phyloP scores from a whole-genome alignment of 768 basidiomycete species.

The Suillus sp. region DNA sequence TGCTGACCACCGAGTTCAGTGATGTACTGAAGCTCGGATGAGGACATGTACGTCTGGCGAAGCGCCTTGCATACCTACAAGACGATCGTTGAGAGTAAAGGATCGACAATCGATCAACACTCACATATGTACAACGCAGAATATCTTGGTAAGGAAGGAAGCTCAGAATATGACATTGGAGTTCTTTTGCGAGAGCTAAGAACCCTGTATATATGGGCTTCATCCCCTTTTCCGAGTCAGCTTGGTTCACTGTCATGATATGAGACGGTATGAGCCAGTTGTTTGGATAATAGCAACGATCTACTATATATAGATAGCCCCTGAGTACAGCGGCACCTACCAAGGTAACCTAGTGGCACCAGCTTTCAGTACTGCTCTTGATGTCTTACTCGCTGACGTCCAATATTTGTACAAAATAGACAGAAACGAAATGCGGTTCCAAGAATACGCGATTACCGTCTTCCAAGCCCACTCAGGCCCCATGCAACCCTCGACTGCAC shows the following conservation, averaged over 20 bases:
- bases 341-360: no score
- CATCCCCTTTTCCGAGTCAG: neutral
- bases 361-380: neutral
- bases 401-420: neutral
- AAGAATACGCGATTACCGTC: slow-evolving; percentile 15
- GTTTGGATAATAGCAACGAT: neutral
- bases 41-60: slow-evolving; percentile 1
- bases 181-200: slow-evolving; percentile 7
- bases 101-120: neutral
- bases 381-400: neutral
- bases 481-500: slow-evolving; percentile 23
- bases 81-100: neutral
- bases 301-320: neutral
- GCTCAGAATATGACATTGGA: slow-evolving; percentile 6
- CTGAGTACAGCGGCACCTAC: neutral
- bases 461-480: slow-evolving; percentile 30
- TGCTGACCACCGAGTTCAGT: slow-evolving; percentile 9
- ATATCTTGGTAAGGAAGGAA: slow-evolving; percentile 12
- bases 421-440: neutral
- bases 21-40: slow-evolving; percentile 11
- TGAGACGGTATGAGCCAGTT: neutral
- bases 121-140: slow-evolving; percentile 4
- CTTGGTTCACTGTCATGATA: neutral
- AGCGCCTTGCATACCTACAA: slow-evolving; percentile 10
- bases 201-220: neutral